Base-by-base conservation (phyloP, 2,329 filamentous ascomycete genomes). In the Zymoseptoria brevis region DNA sequence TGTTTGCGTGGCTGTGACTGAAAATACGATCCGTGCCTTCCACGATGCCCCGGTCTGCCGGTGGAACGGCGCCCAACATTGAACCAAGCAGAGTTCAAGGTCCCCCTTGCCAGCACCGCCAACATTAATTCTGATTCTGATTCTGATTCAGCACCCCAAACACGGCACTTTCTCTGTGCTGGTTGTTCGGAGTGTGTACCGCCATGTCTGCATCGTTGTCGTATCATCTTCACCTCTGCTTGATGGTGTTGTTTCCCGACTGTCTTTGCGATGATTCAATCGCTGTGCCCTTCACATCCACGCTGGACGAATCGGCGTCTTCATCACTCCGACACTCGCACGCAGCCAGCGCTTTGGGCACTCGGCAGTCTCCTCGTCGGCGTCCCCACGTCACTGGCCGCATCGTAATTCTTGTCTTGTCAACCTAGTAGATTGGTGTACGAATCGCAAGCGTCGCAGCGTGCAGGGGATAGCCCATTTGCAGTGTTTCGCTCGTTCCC, bases 221-320 rank as follows among this genome's bases (percentile, higher is more conserved):
- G 26, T 29, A 6, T 29, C 26, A 29, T 29, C 7, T 29, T 8
- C 26, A 1, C 7, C 26, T 29, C 1, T 8, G 26, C 26, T 29
- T 8, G 26, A 29, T 29, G 26, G 7, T 29, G 26, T 8, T 29
- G 26, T 29, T 8, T 1, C 22, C 30, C n/a, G 35, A 55, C 53
- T 41, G 35, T 16, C 4, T 45, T 11, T n/a, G 1, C 16, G 16
- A 13, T n/a, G 16, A 13, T 7, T 16, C n/a, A 45, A 45, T 45
- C 21, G 29, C 48, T 52, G 21, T 57, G 22, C 29, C 24, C 24
- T 35, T 49, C 24, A 29, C 22, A 3, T 19, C 49, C 55, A 52
- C 41, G 55, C 49, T 48, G 56, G 35, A 50, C 56, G 56, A 54
- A 58, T 58, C 56, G 56, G 56, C 56, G 56, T 13, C 35, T 50